Base-by-base conservation (phyloP, 2,329 filamentous ascomycete species). In the Paramyrothecium sp. region DNA sequence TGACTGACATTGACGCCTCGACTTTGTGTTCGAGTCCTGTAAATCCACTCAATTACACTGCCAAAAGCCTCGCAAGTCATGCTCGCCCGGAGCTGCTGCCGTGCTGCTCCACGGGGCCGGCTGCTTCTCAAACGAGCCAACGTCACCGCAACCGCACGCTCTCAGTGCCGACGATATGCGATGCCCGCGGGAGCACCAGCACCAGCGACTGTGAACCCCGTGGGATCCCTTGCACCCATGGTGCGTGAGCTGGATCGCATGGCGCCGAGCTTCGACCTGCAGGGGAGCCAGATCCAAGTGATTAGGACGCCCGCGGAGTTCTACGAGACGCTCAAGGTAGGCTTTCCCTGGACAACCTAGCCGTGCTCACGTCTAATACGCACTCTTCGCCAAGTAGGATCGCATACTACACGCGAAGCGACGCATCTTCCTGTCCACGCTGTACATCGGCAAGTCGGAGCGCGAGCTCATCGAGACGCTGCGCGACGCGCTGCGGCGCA, bases 371-470 rank as follows among this genome's bases (percentile, higher is more conserved):
- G n/a, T 44, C n/a, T 23, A 51, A 30, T 22, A 41, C 53, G 53
- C 38, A 47, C 22, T 51, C 22, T 48, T 12, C 7, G 5, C 26
- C 21, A 59, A 46, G 21, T 59, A 93, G 89, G 76, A 83, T 61
- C 96, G 93, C 76, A 97, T 99, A 69, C 84, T 84, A 54, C 84
- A 83, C 61, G 95, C 95, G 11, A 86, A 91, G 72, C 81, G 78
- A 54, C 85, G 91, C 58, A 89, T 99, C 63, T 99, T 96, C 71
- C 78, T 99, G 53, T 96, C 93, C n/a, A 99, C 95, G 0, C 78
- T 99, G 54, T 99, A 99, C 71, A 95, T 99, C 70, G 95, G 95
- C 61, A 96, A 94, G 73, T 90, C 90, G 2, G 95, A 99, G 74
- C 83, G 89, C 73, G 95, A 98, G 65, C 81, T 99, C 68, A 91